phyloP scores from a whole-genome alignment of 495 filamentous ascomycete species.

The Podospora conica region DNA sequence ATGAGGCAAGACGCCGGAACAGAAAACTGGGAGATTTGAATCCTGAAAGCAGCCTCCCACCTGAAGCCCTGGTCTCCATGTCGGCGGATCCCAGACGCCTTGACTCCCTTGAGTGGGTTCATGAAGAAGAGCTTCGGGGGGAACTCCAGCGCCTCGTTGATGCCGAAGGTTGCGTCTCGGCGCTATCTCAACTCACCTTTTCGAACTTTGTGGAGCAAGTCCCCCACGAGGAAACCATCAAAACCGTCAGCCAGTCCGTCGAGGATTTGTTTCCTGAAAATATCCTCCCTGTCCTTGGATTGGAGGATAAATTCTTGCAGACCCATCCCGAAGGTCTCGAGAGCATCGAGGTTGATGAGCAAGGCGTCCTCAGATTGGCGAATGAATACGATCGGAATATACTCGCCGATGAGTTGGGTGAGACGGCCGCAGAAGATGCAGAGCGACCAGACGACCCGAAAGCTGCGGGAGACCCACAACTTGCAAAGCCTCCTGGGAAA shows the following conservation, averaged over 20 bases:
- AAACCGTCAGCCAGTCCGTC: conserved; percentile 73
- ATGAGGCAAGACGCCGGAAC: conserved; percentile 77
- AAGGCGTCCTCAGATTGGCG: conserved; percentile 34
- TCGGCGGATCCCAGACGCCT: conserved; percentile 71
- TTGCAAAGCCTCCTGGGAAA: not conserved
- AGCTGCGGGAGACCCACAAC: not conserved
- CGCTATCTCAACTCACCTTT: conserved; percentile 47
- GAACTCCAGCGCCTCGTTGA: conserved; percentile 49
- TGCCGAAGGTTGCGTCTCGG: conserved; percentile 55
- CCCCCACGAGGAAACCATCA: conserved; percentile 52
- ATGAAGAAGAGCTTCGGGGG: conserved; percentile 75
- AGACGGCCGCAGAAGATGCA: conserved; percentile 33
- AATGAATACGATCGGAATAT: conserved; percentile 37
- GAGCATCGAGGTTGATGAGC: conserved; percentile 43
- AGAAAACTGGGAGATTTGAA: conserved; percentile 55
- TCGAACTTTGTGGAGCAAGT: conserved; percentile 53
- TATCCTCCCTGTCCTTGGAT: conserved; percentile 44
- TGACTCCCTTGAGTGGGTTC: conserved; percentile 71
- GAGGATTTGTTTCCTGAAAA: conserved; percentile 77
- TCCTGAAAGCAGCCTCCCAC: conserved; percentile 60
- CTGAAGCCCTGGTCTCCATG: conserved; percentile 77
- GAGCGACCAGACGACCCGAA: not conserved
- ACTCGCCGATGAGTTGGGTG: conserved; percentile 49
- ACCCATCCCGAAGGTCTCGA: conserved; percentile 21
- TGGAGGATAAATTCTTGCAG: conserved; percentile 22